These are phyloP conservation scores for Claviceps quebecensis DNA, from an alignment of 2,329 filamentous ascomycete genomes.

Conservation along the genomic window DNA sequence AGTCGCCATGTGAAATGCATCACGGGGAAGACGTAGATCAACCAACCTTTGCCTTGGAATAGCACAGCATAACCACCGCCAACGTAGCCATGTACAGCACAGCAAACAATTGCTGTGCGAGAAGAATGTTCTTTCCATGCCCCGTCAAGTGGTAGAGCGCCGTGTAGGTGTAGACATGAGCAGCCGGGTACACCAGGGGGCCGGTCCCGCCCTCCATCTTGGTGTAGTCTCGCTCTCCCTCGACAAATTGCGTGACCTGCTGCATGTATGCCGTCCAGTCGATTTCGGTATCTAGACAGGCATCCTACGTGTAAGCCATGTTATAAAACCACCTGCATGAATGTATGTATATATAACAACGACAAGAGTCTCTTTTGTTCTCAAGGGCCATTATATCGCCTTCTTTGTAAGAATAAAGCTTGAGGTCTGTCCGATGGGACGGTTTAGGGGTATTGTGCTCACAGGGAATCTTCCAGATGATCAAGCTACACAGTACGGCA, in stretches of 20 bases:
- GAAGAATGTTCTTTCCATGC: conserved; percentile 57
- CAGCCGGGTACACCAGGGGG: conserved; percentile 86
- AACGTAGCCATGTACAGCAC: conserved; percentile 65
- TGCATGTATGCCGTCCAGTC: conserved; percentile 98
- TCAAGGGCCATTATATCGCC: too few species aligned
- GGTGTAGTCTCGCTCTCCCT: conserved; percentile 79
- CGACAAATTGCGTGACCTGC: conserved; percentile 65
- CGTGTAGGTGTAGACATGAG: conserved; percentile 84
- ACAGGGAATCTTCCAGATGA: conserved; percentile 80
- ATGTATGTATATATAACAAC: not conserved
- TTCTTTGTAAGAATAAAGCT: too few species aligned
- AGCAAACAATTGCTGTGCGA: conserved; percentile 76
- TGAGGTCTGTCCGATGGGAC: too few species aligned
- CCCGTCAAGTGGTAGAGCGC: conserved; percentile 65
- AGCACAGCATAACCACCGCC: conserved; percentile 67
- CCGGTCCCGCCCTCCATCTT: conserved; percentile 79
- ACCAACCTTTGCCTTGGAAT: conserved; percentile 54
- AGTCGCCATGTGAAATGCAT: not conserved
- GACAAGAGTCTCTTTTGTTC: too few species aligned
- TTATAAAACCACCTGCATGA: not conserved
- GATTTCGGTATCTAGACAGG: conserved; percentile 69
- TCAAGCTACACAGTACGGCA: conserved; percentile 52
- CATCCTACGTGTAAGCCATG: not conserved
- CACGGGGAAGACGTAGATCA: not conserved
- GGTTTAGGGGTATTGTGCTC: conserved; percentile 19